Base-by-base conservation (phyloP, 2,329 filamentous ascomycete species). In the Exophiala xenobiotica region DNA sequence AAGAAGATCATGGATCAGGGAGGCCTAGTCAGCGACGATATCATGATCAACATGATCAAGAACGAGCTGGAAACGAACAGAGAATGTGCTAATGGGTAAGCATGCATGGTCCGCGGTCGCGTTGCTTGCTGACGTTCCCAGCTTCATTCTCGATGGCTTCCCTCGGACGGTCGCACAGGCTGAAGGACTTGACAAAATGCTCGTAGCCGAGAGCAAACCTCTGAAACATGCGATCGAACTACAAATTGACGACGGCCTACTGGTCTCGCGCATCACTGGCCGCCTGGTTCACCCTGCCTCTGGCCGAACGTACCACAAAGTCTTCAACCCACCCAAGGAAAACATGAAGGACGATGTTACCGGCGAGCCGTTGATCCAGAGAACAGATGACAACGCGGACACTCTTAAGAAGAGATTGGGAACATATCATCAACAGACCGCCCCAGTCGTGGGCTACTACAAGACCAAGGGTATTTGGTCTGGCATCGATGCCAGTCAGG, bases 1-100 rank as follows among this genome's bases (percentile, higher is more conserved):
- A 99, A 99, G 86, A 97, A 97, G 85, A 99, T 99, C 74, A 99
- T 99, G 93, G 93, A 99, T 70, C 87, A 92, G 71, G 93, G 93
- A 65, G 92, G 92, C 63, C 84, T 99, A 53, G 93, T 99, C 71
- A 95, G 90, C 73, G 93, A 99, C 74, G 92, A 97, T 70, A 99
- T 99, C 70, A 92, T 99, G 82, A 88, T 99, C 73, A 90, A 92
- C 74, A 99, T 99, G 93, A 99, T 99, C 79, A 92, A 93, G 83
- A 88, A 86, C 71, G 92, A 99, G 80, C 82, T 99, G 45, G 88
- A 95, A 67, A 87, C 81, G 75, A 99, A 99, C 79, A 75, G 82
- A 67, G 92, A 99, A 77, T 99, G 93, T 83, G 88, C 88, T 78
- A 92, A 92, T 74, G 93, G 93, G 92, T 96, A 80, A 64, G 82